Base-by-base conservation (phyloP, 495 filamentous ascomycete species). In the Cryomyces minteri region DNA sequence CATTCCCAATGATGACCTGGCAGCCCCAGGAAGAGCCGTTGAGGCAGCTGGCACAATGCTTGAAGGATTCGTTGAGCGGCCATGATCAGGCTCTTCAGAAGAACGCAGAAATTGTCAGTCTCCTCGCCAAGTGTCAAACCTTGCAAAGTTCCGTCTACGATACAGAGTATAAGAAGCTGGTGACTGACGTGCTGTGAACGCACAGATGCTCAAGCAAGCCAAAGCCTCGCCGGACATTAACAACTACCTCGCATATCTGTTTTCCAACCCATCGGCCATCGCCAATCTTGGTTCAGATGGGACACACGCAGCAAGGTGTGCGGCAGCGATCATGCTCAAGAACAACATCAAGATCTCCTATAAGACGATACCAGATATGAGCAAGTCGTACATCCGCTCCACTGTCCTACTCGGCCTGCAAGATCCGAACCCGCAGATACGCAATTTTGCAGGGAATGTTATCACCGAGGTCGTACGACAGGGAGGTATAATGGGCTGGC, bases 181-280 rank as follows among this genome's bases (percentile, higher is more conserved):
- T 40, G 33, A 9, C 42, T 40, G 33, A 43, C 18, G 11, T 41
- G 31, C 29, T 34, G 31, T 25, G 18, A 25, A 25, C 18, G 18
- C 48, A 44, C 57, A 98, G 90, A 92, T 96, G 86, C 83, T 99
- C 53, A 70, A 76, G 44, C 82, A 92, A 68, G 90, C 92, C 33
- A 88, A 87, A 59, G 66, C 74, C 10, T 92, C 79, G 11, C 88
- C 88, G 6, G 88, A 95, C 60, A 85, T 95, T 69, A 84, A 88
- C 64, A 95, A 95, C 62, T 99, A 99, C 59, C 74, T 99, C 41
- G 81, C 84, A 42, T 95, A 86, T 58, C 72, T 99, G 14, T 82
- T 92, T 60, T 83, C 80, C 41, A 58, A 66, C 51, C 37, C 58
- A 39, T 25, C 18, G 18, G 1, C 18, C 18, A 25, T 25, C 18